Evolutionary conservation across 2,329 filamentous ascomycete species (phyloP).

Genomic region (Nakataea oryzae): DNA sequence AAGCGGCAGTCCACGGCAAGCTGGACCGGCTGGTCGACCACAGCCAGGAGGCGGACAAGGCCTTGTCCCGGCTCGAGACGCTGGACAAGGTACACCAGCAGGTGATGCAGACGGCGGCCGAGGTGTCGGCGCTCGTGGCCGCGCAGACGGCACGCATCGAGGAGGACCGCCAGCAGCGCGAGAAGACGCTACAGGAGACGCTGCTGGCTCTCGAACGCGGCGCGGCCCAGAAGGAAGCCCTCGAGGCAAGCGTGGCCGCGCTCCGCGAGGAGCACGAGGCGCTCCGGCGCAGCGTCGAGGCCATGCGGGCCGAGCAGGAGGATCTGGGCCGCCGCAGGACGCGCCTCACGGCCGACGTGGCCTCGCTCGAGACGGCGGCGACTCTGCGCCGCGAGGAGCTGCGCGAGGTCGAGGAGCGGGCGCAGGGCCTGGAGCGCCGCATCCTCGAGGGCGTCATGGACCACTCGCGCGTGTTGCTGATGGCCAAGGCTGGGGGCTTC

Average conservation of each 20-base stretch:
- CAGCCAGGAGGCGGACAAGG: slow-evolving; percentile 52
- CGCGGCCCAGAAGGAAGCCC: slow-evolving; percentile 51
- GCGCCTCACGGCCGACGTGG: slow-evolving; percentile 73
- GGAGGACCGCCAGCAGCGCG: slow-evolving; percentile 68
- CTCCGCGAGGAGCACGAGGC: slow-evolving; percentile 38
- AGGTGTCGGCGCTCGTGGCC: slow-evolving; percentile 74
- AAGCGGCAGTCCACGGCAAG: slow-evolving; percentile 46
- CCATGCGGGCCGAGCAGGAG: slow-evolving; percentile 60
- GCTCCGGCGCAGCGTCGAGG: slow-evolving; percentile 45
- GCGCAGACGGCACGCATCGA: slow-evolving; percentile 64
- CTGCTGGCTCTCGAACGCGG: slow-evolving; percentile 71
- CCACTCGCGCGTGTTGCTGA: slow-evolving; percentile 83
- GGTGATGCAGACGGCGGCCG: slow-evolving; percentile 72
- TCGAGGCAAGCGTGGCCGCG: slow-evolving; percentile 41
- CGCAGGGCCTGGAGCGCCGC: slow-evolving; percentile 79
- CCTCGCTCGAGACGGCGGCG: slow-evolving; percentile 82
- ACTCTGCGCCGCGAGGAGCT: slow-evolving; percentile 85
- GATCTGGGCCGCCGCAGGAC: slow-evolving; percentile 68
- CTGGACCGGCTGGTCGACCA: slow-evolving; percentile 50
- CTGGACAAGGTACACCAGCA: slow-evolving; percentile 84
- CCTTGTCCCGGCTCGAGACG: slow-evolving; percentile 65
- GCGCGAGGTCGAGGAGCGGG: slow-evolving; percentile 78
- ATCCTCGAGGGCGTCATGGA: slow-evolving; percentile 95
- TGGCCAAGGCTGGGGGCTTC: slow-evolving; percentile 44
- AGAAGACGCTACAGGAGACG: slow-evolving; percentile 71